These are phyloP conservation scores for Chalciporus chontae DNA, from an alignment of 768 basidiomycete species.

Conservation along the genomic window DNA sequence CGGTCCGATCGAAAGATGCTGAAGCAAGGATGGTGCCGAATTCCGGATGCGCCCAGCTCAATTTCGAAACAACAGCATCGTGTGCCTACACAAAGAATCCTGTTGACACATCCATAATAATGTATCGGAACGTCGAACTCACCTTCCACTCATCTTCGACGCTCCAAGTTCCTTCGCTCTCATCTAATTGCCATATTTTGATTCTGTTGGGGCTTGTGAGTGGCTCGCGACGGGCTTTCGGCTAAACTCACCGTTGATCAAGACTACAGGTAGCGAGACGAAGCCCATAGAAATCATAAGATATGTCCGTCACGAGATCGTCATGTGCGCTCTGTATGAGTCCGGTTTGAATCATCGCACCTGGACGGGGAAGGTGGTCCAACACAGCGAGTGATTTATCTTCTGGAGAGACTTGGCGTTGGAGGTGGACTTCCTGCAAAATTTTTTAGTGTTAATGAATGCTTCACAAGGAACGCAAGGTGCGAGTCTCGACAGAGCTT, in stretches of 20 bases:
- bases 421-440: neutral
- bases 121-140: neutral
- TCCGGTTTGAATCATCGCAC: slow-evolving; percentile 71
- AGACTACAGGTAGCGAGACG: slow-evolving; percentile 77
- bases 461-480: too few relatives aligned
- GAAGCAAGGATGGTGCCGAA: slow-evolving; percentile 87
- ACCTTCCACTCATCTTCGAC: slow-evolving; percentile 93
- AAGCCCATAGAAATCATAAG: slow-evolving; percentile 89
- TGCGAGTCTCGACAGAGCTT: neutral
- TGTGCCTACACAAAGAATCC: slow-evolving; percentile 67
- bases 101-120: neutral
- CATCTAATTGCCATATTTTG: slow-evolving; percentile 82
- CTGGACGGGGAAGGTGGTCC: neutral
- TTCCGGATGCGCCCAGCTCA: slow-evolving; percentile 92
- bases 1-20: slow-evolving; percentile 85
- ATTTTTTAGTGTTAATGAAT: too few relatives aligned
- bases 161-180: slow-evolving; percentile 67
- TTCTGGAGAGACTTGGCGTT: neutral
- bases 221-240: neutral
- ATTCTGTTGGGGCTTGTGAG: slow-evolving; percentile 43
- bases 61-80: slow-evolving; percentile 79
- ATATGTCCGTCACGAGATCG: slow-evolving; percentile 81
- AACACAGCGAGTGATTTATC: neutral
- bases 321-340: slow-evolving; percentile 75
- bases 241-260: slow-evolving; percentile 63